These are phyloP conservation scores for Saturnispora dispora DNA, from an alignment of 805 yeast species.

Conservation along the genomic window DNA sequence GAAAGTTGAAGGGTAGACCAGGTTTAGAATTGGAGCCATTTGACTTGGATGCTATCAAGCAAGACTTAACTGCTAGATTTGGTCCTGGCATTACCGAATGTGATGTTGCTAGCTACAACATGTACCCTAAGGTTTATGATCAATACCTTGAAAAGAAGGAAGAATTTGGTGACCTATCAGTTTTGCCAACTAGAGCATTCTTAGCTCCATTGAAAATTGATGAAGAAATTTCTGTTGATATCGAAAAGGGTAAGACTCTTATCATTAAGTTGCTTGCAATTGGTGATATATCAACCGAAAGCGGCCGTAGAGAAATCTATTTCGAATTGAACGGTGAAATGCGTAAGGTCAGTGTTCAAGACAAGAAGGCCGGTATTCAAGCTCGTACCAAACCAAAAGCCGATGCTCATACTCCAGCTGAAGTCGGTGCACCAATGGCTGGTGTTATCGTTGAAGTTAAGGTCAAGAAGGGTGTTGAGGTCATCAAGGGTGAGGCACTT, in stretches of 20 bases:
- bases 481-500: constrained; percentile 66
- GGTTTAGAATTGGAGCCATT: constrained; percentile 85
- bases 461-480: constrained; percentile 69
- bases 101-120: constrained; percentile 91
- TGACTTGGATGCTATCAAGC: constrained; percentile 61
- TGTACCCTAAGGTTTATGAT: constrained; percentile 98
- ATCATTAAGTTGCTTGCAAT: constrained; percentile 87
- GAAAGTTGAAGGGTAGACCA: constrained; percentile 82
- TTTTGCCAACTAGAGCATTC: constrained; percentile 87
- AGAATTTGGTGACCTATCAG: constrained; percentile 85
- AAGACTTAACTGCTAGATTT: constrained; percentile 68
- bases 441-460: constrained; percentile 95
- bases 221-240: constrained; percentile 81
- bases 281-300: constrained; percentile 84
- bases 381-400: constrained; percentile 78
- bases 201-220: constrained; percentile 79
- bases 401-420: constrained; percentile 76
- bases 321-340: constrained; percentile 97
- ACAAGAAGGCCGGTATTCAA: constrained; percentile 50
- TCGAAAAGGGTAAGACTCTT: constrained; percentile 90
- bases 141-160: constrained; percentile 66
- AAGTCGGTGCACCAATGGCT: constrained; percentile 63
- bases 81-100: constrained; percentile 67
- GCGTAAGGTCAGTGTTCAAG: constrained; percentile 85
- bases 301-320: constrained; percentile 72